Base-by-base conservation (phyloP, 768 basidiomycete species). In the Suillus subluteus region DNA sequence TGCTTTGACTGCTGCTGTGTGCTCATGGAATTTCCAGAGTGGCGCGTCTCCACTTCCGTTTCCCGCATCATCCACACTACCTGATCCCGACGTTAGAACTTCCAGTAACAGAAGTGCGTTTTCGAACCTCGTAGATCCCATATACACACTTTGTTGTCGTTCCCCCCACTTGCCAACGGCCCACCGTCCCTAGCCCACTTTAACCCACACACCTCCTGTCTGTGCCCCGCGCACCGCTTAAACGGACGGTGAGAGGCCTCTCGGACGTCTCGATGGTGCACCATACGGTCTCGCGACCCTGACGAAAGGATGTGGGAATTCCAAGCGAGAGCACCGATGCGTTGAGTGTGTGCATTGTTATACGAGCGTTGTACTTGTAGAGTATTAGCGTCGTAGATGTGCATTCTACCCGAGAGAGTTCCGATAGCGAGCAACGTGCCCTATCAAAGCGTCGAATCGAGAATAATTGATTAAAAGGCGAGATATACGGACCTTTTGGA, bases 91-190 rank as follows among this genome's bases (percentile, higher is more conserved):
- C 15, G 76, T n/a, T 77, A 21, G 72, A 69, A 46, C 72, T 69
- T 44, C 73, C 71, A 0, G 72, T 65, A 30, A 73, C 76, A 9
- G 75, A 69, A 3, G 73, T 74, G 30, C 75, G 77, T 70, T 82
- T n/a, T 82, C 7, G 87, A 86, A 11, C 91, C 92, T 65, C 92
- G 84, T 64, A 95, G 80, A 74, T 98, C 96, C 94, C 96, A 99
- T 63, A 99, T 95, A 72, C 94, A 95, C 21, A 99, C 93, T 80
- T 98, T 98, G 80, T 99, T 99, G 79, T 99, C 97, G 75, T 99
- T 99, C 0, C 97, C 97, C 2, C 97, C 97, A 70, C 92, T 95
- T 4, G 97, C 97, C 5, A 99, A 85, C 38, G 84, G 84, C 9
- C 89, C 89, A 9, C 76, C 75, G 69, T 68, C 82, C 72, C 62